Conservation (phyloP, 2,329 filamentous ascomycete species). For the Trichoderma sp. region DNA sequence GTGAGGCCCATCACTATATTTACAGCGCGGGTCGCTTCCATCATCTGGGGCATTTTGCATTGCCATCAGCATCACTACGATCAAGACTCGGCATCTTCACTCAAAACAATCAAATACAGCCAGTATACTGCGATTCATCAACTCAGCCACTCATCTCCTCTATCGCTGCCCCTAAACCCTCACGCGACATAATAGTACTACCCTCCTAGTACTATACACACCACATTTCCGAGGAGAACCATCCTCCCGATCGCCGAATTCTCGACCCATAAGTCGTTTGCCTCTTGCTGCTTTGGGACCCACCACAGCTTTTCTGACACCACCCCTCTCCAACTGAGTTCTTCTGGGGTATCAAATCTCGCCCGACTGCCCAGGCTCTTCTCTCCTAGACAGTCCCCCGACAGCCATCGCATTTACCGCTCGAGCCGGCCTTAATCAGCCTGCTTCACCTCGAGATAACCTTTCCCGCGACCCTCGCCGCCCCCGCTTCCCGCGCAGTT, state of each 20-base stretch:
- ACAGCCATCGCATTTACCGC: constrained; percentile 2
- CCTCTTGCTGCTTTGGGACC: background rate
- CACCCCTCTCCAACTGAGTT: constrained; percentile 6
- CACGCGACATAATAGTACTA: too few species aligned
- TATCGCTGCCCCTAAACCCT: too few species aligned
- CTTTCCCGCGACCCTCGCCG: background rate
- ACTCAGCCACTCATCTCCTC: background rate
- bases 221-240: background rate
- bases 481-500: background rate
- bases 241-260: background rate
- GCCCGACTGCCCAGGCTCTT: background rate
- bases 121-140: too few species aligned
- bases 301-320: constrained; percentile 12
- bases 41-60: background rate
- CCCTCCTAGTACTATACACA: too few species aligned
- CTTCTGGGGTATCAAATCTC: background rate
- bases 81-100: background rate
- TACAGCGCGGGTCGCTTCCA: constrained; percentile 7
- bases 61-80: background rate
- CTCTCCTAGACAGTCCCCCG: background rate
- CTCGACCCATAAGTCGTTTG: background rate
- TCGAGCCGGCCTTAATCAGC: background rate
- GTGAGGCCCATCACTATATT: background rate
- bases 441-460: background rate
- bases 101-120: too few species aligned